phyloP scores from a whole-genome alignment of 2,329 filamentous ascomycete genomes.

The Xylogone sp. region DNA sequence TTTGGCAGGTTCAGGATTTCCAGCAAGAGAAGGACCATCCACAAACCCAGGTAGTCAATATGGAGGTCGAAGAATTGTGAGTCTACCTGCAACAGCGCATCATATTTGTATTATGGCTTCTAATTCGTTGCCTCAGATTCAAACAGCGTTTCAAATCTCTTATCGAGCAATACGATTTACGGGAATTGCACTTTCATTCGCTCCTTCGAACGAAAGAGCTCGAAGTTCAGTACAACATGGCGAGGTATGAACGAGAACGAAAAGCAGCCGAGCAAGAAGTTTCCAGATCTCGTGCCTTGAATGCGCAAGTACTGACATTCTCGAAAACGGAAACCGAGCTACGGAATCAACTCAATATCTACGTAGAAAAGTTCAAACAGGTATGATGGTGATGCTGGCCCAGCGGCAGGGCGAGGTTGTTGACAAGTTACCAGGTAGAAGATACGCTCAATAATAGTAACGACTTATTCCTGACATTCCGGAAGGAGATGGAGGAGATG shows the following conservation, averaged over 20 bases:
- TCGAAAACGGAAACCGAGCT: constrained; percentile 94
- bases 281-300: constrained; percentile 77
- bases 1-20: constrained; percentile 82
- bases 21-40: constrained; percentile 84
- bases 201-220: constrained; percentile 91
- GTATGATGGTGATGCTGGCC: constrained; percentile 46
- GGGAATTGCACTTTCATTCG: constrained; percentile 90
- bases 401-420: background rate
- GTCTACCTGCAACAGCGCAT: constrained; percentile 24
- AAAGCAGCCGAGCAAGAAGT: constrained; percentile 82
- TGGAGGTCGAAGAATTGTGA: constrained; percentile 87
- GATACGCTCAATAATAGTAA: constrained; percentile 98
- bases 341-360: constrained; percentile 92
- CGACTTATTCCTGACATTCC: constrained; percentile 92
- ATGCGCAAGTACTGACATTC: constrained; percentile 89
- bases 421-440: constrained; percentile 69
- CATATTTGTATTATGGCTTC: constrained; percentile 10
- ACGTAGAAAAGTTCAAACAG: constrained; percentile 99
- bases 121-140: constrained; percentile 58
- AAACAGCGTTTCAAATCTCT: constrained; percentile 90
- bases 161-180: constrained; percentile 93
- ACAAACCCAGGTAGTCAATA: constrained; percentile 74
- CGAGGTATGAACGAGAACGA: constrained; percentile 84
- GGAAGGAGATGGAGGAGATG: constrained; percentile 99
- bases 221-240: constrained; percentile 88